phyloP scores from a whole-genome alignment of 306 rosid species.

The Potentilla sterilis region DNA sequence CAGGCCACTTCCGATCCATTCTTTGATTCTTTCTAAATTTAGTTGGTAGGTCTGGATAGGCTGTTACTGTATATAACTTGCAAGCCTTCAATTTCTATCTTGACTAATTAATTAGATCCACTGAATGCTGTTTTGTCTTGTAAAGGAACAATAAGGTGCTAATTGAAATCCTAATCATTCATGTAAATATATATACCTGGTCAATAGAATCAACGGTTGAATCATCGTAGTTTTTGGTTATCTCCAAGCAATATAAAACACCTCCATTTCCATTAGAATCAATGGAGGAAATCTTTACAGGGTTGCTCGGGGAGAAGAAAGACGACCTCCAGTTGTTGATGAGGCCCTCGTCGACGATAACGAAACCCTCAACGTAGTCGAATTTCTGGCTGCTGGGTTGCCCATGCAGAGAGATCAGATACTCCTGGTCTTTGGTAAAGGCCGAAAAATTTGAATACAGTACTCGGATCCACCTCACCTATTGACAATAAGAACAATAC shows the following conservation, averaged over 20 bases:
- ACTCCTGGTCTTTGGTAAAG: conserved; percentile 76
- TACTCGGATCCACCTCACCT: conserved; percentile 96
- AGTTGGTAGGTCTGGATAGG: background rate
- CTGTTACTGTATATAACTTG: background rate
- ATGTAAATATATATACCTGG: conserved; percentile 46
- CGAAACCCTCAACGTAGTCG: conserved; percentile 94
- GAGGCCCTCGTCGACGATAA: conserved; percentile 86
- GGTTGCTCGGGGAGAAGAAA: conserved; percentile 76
- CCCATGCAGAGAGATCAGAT: conserved; percentile 78
- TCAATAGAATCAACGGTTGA: conserved; percentile 46
- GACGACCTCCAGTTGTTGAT: conserved; percentile 96
- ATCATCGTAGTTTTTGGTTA: conserved; percentile 73
- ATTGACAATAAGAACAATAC: conserved; percentile 10
- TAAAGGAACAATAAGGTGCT: background rate
- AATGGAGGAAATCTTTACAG: conserved; percentile 70
- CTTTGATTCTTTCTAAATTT: background rate
- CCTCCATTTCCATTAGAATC: conserved; percentile 71
- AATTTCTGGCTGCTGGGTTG: conserved; percentile 48
- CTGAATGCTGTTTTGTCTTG: background rate
- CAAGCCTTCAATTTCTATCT: background rate
- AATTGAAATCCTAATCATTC: background rate
- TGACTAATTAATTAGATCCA: background rate
- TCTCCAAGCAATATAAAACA: conserved; percentile 90
- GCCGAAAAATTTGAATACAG: conserved; percentile 70
- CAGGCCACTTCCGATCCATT: too few relatives aligned